phyloP scores from a whole-genome alignment of 805 yeast species.

The Zygosaccharomyces bisporus region DNA sequence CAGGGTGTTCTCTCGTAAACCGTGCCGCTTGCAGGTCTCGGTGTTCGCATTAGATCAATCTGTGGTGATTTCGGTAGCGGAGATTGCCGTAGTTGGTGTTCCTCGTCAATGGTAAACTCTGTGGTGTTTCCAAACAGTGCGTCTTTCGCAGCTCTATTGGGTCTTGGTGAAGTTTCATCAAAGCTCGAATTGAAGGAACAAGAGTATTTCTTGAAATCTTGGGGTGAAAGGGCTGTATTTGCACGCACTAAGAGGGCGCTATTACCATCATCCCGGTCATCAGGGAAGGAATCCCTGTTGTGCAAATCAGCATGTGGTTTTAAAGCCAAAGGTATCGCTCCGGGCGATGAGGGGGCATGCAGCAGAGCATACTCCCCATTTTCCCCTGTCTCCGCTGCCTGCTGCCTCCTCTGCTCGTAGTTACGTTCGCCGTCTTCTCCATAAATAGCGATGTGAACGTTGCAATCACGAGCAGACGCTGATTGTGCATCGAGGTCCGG shows the following conservation, averaged over 20 bases:
- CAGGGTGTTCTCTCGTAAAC: conserved; percentile 26
- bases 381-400: conserved; percentile 13
- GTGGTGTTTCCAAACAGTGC: conserved; percentile 8
- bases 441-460: conserved; percentile 6
- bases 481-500: background rate
- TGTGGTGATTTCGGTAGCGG: conserved; percentile 11
- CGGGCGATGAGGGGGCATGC: conserved; percentile 14
- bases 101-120: conserved; percentile 9
- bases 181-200: conserved; percentile 37
- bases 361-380: conserved; percentile 11
- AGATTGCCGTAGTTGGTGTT: conserved; percentile 11
- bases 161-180: conserved; percentile 30
- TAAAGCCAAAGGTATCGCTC: conserved; percentile 11
- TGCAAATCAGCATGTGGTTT: conserved; percentile 1
- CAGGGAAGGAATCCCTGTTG: conserved; percentile 4
- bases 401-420: conserved; percentile 8
- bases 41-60: conserved; percentile 22
- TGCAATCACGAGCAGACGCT: background rate
- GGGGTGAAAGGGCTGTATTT: conserved; percentile 21
- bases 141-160: conserved; percentile 7
- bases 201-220: conserved; percentile 28
- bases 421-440: conserved; percentile 1
- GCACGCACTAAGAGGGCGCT: background rate
- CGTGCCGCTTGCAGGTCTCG: conserved; percentile 19
- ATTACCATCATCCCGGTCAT: conserved; percentile 1